phyloP scores from a whole-genome alignment of 2,329 filamentous ascomycete genomes.

The Aspergillus nomiae region DNA sequence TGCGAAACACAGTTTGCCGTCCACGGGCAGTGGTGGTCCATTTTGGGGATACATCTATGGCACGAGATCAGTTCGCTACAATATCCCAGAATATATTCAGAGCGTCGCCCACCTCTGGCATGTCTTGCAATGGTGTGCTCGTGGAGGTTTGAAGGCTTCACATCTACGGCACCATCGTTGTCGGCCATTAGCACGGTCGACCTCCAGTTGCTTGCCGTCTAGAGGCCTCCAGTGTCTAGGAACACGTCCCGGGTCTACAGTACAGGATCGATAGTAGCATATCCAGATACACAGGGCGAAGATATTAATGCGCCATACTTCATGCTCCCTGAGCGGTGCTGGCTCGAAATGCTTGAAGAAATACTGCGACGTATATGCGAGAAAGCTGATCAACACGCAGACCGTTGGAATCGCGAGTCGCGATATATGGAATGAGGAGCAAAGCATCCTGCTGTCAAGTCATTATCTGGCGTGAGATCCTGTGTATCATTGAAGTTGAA shows the following conservation, averaged over 20 bases:
- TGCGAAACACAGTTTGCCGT: constrained; percentile 67
- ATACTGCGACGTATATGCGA: constrained; percentile 62
- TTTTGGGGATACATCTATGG: constrained; percentile 62
- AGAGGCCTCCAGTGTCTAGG: constrained; percentile 45
- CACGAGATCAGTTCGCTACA: neutral
- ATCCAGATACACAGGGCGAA: constrained; percentile 59
- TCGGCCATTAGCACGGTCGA: constrained; percentile 28
- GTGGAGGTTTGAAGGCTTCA: constrained; percentile 61
- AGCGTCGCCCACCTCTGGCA: constrained; percentile 55
- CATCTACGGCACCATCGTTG: constrained; percentile 64
- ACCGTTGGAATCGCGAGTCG: constrained; percentile 57
- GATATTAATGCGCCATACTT: constrained; percentile 58
- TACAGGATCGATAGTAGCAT: constrained; percentile 61
- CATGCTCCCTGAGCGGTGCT: constrained; percentile 49
- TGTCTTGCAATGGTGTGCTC: constrained; percentile 66
- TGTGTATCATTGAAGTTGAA: neutral
- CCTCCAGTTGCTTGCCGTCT: constrained; percentile 21
- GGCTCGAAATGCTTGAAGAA: constrained; percentile 59
- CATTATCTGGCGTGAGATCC: neutral
- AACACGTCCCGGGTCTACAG: constrained; percentile 59
- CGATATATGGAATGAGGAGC: constrained; percentile 33
- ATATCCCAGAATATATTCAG: neutral
- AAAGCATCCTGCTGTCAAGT: constrained; percentile 15
- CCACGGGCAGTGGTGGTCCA: constrained; percentile 71
- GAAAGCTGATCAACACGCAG: constrained; percentile 57